phyloP scores from a whole-genome alignment of 2,329 filamentous ascomycete genomes.

The Macrophomina tecta region DNA sequence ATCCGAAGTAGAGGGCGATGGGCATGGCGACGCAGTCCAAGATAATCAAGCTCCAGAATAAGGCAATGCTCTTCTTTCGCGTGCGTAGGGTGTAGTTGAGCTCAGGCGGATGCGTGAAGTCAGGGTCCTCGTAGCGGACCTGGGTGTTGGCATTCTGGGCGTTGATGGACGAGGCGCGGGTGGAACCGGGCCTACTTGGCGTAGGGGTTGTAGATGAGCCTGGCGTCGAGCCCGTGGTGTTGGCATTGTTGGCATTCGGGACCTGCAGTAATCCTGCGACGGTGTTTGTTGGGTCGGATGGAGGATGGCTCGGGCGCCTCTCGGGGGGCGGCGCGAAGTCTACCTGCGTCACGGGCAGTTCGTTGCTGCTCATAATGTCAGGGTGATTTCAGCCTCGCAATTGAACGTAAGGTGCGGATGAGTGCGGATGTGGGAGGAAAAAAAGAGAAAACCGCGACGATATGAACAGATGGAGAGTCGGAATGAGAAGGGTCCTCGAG shows the following conservation, averaged over 20 bases:
- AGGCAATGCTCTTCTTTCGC: constrained; percentile 61
- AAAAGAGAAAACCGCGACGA: background rate
- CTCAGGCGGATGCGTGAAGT: constrained; percentile 54
- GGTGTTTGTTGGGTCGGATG: constrained; percentile 22
- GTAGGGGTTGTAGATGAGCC: constrained; percentile 15
- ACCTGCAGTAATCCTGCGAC: constrained; percentile 18
- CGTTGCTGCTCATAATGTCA: constrained; percentile 14
- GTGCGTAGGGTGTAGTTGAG: constrained; percentile 62
- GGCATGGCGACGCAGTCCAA: constrained; percentile 65
- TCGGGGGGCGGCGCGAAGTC: constrained; percentile 17
- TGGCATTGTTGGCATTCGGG: constrained; percentile 11
- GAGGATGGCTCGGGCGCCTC: constrained; percentile 16
- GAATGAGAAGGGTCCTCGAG: background rate
- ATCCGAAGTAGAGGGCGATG: constrained; percentile 64
- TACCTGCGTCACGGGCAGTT: constrained; percentile 22
- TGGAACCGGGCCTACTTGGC: constrained; percentile 31
- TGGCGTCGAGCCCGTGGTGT: background rate
- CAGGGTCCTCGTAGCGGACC: constrained; percentile 47
- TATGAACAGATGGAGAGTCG: constrained; percentile 16
- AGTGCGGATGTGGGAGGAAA: background rate
- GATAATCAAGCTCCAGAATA: constrained; percentile 66
- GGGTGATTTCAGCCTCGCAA: constrained; percentile 6
- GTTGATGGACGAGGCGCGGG: constrained; percentile 36
- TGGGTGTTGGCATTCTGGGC: constrained; percentile 49
- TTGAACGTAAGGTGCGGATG: background rate